Base-by-base conservation (phyloP, 1,139 yeast genomes). In the Blastobotrys buckinghamii region DNA sequence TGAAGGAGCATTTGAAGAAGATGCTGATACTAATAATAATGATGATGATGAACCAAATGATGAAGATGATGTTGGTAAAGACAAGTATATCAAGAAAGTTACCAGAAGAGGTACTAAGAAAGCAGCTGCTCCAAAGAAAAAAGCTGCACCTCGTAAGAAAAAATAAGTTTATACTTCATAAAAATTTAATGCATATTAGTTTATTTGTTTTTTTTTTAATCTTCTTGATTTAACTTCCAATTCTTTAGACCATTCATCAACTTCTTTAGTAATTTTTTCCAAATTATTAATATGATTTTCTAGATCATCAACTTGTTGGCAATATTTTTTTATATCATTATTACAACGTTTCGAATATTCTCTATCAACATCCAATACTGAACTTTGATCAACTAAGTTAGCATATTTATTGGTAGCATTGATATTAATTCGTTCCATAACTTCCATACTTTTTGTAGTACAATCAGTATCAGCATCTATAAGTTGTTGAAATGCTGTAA, bases 211-310 rank as follows among this genome's bases (percentile, higher is more conserved):
- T 24, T 46, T 52, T 39, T 47, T 45, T 33, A 53, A 57, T 37
- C 68, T 52, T 17, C 69, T 59, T 15, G 63, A 50, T 53, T 74
- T 74, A 4, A 68, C 70, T 43, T 74, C 78, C 42, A 80, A 58
- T 51, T 80, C 84, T 24, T 68, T 64, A 1, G 84, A 72, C 81
- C 84, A 83, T 48, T 69, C 71, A 51, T 81, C 85, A 45, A 84
- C 62, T 55, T 84, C 89, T 6, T 64, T 59, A 1, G 76, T 72
- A 4, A 83, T 58, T 0, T 58, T 59, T 45, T 76, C 79, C 47
- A 84, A 60, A 37, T 69, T 67, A 12, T 64, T 68, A 1, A 79
- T 74, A 44, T 74, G 73, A 1, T 58, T 44, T 47, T 79, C 88
- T 3, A 81, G 20, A n/a, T 39, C 43, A 36, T 53, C 46, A 15